Evolutionary conservation across 83 land plant genomes (phyloP).

Genomic region (Picea abies): DNA sequence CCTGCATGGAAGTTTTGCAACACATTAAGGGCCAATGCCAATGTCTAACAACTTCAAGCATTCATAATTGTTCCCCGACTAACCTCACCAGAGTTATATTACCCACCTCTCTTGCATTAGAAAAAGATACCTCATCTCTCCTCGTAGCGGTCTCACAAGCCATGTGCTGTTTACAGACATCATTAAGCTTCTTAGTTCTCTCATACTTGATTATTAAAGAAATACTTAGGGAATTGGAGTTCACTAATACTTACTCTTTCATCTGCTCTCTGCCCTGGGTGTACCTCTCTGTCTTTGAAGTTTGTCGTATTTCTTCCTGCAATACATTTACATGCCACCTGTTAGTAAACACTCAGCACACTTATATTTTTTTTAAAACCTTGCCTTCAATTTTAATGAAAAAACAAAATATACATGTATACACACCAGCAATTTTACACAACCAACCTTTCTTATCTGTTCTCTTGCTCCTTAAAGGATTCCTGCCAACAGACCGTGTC

Average conservation of each 20-base stretch:
- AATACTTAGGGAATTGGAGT: not conserved
- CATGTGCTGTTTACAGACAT: too few species aligned
- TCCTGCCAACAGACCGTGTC: not conserved
- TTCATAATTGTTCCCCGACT: too few species aligned
- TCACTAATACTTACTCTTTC: not conserved
- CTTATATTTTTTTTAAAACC: not conserved
- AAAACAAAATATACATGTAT: not conserved
- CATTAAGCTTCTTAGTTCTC: not conserved
- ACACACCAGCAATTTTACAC: not conserved
- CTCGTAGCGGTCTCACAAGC: too few species aligned
- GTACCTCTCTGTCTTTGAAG: not conserved
- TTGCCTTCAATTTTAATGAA: not conserved
- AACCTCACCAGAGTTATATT: too few species aligned
- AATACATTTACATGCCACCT: not conserved
- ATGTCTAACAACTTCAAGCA: too few species aligned
- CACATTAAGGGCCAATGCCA: too few species aligned
- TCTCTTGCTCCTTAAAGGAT: not conserved
- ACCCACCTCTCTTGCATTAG: too few species aligned
- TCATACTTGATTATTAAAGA: not conserved
- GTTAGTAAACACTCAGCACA: not conserved
- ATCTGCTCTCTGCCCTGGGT: not conserved
- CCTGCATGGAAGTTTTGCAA: not conserved
- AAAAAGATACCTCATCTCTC: too few species aligned
- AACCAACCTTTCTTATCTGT: not conserved
- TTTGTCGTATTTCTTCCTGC: not conserved